Base-by-base conservation (phyloP, 768 basidiomycete species). In the Phaffia australis region DNA sequence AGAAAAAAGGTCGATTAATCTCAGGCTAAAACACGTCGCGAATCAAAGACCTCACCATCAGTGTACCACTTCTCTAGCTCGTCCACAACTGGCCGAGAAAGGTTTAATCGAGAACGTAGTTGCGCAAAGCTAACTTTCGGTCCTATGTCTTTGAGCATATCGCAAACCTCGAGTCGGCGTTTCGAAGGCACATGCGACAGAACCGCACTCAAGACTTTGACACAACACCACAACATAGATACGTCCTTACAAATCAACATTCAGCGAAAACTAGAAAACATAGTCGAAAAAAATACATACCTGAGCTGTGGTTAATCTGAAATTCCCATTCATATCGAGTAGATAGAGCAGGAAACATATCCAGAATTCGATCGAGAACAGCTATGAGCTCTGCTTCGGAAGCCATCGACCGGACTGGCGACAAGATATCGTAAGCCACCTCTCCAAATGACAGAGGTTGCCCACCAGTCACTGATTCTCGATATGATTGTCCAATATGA, bases 351-450 rank as follows among this genome's bases (percentile, higher is more conserved):
- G 64, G 64, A 48, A 65, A 65, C 16, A 46, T 57, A 23, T 58
- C 55, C 21, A 65, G 35, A 16, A 58, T 50, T 5, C 50, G 27
- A 23, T 63, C 61, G 29, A 49, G 54, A 6, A 69, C 67, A 7
- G 62, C 51, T 57, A 92, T 82, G 1, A 85, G 77, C 74, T 92
- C 89, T 14, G 86, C 87, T 9, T 82, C 83, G 19, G 88, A 84
- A 14, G 86, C 87, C 29, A 82, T 75, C 11, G 84, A 82, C 1
- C 87, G 86, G 25, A 76, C 79, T 51, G 77, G 78, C 46, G 86
- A 72, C 71, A 92, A 86, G 61, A 92, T 88, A 74, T 92, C 89
- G 69, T 89, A 85, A 25, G 87, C 81, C 5, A 63, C 55, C 57
- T 68, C 66, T 56, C 62, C 67, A 29, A 63, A 64, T 4, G 67